Percentiles rank a stretch among this genome's conserved stretches.
Conservation (phyloP, 1,139 yeast species). For the Spencermartinsiella ligniputridi region DNA sequence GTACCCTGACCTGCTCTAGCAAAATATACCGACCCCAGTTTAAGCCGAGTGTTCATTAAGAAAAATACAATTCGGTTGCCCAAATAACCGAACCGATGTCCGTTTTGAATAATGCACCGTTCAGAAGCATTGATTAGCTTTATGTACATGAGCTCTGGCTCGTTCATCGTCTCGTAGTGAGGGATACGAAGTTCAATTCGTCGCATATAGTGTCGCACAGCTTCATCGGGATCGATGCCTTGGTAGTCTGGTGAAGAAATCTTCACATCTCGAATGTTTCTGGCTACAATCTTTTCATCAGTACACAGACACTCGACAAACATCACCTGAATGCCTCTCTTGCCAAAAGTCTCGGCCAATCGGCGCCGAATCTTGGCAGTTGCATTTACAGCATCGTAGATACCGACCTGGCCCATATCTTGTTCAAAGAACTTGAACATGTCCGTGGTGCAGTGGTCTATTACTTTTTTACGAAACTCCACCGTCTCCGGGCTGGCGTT, state of each 20-base stretch:
- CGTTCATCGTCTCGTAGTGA: slow-evolving; percentile 46
- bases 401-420: slow-evolving; percentile 87
- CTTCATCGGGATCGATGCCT: slow-evolving; percentile 56
- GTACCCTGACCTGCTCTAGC: slow-evolving; percentile 51
- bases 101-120: slow-evolving; percentile 70
- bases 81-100: slow-evolving; percentile 73
- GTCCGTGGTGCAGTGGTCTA: slow-evolving; percentile 64
- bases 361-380: slow-evolving; percentile 60
- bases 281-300: slow-evolving; percentile 60
- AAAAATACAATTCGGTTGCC: slow-evolving; percentile 86
- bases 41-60: slow-evolving; percentile 80
- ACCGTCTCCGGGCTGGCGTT: slow-evolving; percentile 55
- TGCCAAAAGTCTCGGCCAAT: slow-evolving; percentile 50
- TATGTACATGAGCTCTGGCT: slow-evolving; percentile 59
- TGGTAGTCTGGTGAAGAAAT: slow-evolving; percentile 80
- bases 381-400: slow-evolving; percentile 94
- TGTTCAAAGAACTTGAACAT: slow-evolving; percentile 65
- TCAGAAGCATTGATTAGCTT: slow-evolving; percentile 90
- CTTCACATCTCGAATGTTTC: slow-evolving; percentile 79
- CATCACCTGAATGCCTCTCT: slow-evolving; percentile 64
- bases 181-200: slow-evolving; percentile 43
- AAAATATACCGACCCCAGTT: slow-evolving; percentile 81
- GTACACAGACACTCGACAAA: slow-evolving; percentile 88
- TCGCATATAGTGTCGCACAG: slow-evolving; percentile 40
- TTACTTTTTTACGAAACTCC: slow-evolving; percentile 54